A percentile compares a stretch with the other conserved stretches of the same genome.
Evolutionary conservation across 169 alveolate genomes (phyloP).

Genomic region (Plasmodium gaboni): DNA sequence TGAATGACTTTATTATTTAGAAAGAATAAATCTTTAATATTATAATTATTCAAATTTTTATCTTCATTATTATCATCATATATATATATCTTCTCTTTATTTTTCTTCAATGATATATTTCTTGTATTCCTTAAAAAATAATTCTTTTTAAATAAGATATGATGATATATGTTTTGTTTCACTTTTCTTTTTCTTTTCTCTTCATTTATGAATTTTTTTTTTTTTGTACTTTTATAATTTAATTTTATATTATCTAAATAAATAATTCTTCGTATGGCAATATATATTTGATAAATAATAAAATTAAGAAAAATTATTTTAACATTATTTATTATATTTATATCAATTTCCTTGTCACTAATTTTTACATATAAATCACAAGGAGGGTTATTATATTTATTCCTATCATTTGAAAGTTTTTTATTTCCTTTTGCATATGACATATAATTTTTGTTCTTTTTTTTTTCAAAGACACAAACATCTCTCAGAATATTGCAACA

Average conservation of each 20-base stretch:
- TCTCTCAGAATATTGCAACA: slow-evolving; percentile 4
- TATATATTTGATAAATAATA: slow-evolving; percentile 29
- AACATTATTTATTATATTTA: slow-evolving; percentile 27
- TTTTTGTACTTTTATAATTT: neutral
- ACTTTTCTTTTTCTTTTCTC: slow-evolving; percentile 18
- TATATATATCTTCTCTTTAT: too few species aligned
- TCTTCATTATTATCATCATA: too few species aligned
- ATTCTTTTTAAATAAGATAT: slow-evolving; percentile 4
- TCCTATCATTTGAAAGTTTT: neutral
- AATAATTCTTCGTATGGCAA: slow-evolving; percentile 19
- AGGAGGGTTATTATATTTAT: neutral
- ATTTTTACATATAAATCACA: slow-evolving; percentile 18
- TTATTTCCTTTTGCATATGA: neutral
- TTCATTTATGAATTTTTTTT: neutral
- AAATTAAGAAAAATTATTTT: slow-evolving; percentile 24
- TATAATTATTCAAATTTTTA: too few species aligned
- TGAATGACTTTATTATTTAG: too few species aligned
- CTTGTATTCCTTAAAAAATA: neutral
- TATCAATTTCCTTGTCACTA: slow-evolving; percentile 11
- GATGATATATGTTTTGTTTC: neutral
- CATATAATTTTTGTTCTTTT: neutral
- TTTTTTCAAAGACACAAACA: slow-evolving; percentile 10
- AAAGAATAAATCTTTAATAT: too few species aligned
- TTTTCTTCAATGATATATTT: neutral
- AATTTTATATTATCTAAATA: slow-evolving; percentile 6